Percentiles rank a stretch among this genome's conserved stretches.
Conservation (phyloP, 2,329 filamentous ascomycete genomes). For the Cladosporium sp. region DNA sequence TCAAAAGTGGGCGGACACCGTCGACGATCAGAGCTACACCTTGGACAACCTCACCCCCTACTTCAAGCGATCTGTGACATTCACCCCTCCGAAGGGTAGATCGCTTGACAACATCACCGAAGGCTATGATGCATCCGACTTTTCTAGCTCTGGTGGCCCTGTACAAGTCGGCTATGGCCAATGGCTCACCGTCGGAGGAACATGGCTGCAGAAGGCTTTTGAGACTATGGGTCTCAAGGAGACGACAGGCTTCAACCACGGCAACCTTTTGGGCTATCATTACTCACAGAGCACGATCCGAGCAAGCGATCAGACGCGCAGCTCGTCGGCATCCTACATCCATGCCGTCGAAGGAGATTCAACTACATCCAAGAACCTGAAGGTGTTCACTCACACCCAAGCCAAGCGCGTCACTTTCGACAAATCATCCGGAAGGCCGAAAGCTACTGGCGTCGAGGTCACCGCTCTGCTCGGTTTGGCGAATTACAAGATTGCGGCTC, state of each 20-base stretch:
- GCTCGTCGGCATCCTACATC: constrained; percentile 20
- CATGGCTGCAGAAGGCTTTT: constrained; percentile 31
- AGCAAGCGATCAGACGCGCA: constrained; percentile 24
- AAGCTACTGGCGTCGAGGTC: constrained; percentile 13
- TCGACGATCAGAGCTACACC: constrained; percentile 36
- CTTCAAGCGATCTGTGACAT: constrained; percentile 25
- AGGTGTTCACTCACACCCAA: constrained; percentile 36
- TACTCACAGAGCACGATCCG: constrained; percentile 23
- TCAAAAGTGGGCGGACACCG: constrained; percentile 39
- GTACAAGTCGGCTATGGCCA: constrained; percentile 37
- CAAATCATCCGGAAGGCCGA: constrained; percentile 23
- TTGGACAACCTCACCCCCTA: constrained; percentile 31
- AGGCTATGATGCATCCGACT: constrained; percentile 28
- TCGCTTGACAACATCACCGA: constrained; percentile 30
- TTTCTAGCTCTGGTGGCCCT: constrained; percentile 28
- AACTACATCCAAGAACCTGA: constrained; percentile 26
- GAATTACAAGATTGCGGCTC: constrained; percentile 32
- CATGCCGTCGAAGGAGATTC: constrained; percentile 9
- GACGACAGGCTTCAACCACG: constrained; percentile 33
- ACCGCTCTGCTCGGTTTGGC: constrained; percentile 25
- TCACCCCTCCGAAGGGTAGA: constrained; percentile 27
- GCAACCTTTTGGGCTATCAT: constrained; percentile 26
- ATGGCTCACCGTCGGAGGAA: constrained; percentile 30
- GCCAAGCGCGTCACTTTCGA: constrained; percentile 4
- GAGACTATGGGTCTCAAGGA: constrained; percentile 32